Percentiles rank a stretch among this genome's conserved stretches.
These are phyloP conservation scores for Onygena corvina DNA, from an alignment of 2,329 filamentous ascomycete species.

Conservation along the genomic window DNA sequence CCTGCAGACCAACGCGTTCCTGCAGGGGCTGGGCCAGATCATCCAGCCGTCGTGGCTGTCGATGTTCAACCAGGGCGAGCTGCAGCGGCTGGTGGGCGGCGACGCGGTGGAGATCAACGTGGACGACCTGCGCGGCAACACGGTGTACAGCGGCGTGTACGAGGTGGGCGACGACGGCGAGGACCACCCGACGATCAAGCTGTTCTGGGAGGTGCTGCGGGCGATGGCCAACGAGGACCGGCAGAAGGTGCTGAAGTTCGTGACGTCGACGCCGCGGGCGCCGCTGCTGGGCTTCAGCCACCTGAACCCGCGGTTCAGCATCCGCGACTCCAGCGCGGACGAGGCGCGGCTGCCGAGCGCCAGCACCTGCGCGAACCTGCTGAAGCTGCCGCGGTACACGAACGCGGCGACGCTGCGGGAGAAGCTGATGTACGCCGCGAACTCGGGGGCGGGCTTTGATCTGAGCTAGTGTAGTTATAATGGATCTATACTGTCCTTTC, in stretches of 20 bases:
- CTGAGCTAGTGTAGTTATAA: constrained; percentile 30
- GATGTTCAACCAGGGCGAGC: constrained; percentile 96
- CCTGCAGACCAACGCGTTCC: constrained; percentile 74
- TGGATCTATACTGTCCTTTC: no score
- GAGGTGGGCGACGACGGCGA: constrained; percentile 73
- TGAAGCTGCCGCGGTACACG: constrained; percentile 79
- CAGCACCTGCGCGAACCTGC: constrained; percentile 87
- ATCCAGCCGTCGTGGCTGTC: constrained; percentile 87
- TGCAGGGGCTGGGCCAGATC: constrained; percentile 72
- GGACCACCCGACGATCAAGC: constrained; percentile 71
- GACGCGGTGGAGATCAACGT: constrained; percentile 78
- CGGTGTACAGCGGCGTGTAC: constrained; percentile 78
- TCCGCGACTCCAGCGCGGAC: constrained; percentile 68
- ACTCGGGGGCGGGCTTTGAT: constrained; percentile 86
- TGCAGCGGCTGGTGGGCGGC: constrained; percentile 85
- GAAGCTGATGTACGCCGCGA: constrained; percentile 82
- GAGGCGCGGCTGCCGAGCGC: constrained; percentile 74
- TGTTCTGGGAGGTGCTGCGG: constrained; percentile 88
- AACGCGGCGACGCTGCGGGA: constrained; percentile 53
- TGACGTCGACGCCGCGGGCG: constrained; percentile 82
- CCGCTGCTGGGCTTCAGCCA: constrained; percentile 81
- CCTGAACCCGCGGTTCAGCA: constrained; percentile 75
- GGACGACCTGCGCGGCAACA: constrained; percentile 71
- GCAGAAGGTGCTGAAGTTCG: constrained; percentile 83
- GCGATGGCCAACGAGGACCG: constrained; percentile 63